These are phyloP conservation scores for Hippophae rhamnoides DNA, from an alignment of 306 rosid species.

Conservation along the genomic window DNA sequence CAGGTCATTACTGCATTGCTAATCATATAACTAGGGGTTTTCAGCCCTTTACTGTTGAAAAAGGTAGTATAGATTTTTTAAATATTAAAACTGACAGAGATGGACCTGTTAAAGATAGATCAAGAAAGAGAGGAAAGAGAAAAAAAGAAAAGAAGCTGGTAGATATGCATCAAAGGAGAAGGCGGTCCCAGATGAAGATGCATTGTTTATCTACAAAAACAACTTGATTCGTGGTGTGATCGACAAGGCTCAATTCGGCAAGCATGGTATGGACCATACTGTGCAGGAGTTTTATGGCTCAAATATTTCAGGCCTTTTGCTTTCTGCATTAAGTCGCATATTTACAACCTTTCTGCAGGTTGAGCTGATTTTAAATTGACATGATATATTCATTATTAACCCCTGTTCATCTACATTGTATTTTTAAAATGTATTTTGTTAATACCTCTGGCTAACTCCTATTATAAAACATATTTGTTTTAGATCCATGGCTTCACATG, in stretches of 20 bases:
- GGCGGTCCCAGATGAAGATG: slow-evolving; percentile 59
- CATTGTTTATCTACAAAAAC: slow-evolving; percentile 61
- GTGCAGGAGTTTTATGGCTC: slow-evolving; percentile 90
- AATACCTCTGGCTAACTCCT: background rate
- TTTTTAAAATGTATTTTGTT: background rate
- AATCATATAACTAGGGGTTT: slow-evolving; percentile 56
- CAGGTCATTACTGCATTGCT: slow-evolving; percentile 87
- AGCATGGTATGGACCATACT: slow-evolving; percentile 78
- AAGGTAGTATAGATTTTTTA: slow-evolving; percentile 70
- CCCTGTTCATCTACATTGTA: background rate
- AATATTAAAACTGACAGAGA: slow-evolving; percentile 29
- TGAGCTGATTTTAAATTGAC: slow-evolving; percentile 7
- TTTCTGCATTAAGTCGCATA: slow-evolving; percentile 77
- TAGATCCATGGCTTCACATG: slow-evolving; percentile 92
- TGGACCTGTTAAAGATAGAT: slow-evolving; percentile 13
- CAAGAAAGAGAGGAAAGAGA: slow-evolving; percentile 12
- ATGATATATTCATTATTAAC: background rate
- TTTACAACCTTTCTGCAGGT: slow-evolving; percentile 83
- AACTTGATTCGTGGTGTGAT: slow-evolving; percentile 80
- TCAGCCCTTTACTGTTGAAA: slow-evolving; percentile 78
- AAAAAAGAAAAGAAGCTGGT: slow-evolving; percentile 12
- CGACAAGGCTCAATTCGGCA: slow-evolving; percentile 95
- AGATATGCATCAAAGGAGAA: slow-evolving; percentile 21
- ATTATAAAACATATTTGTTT: slow-evolving; percentile 17
- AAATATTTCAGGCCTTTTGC: slow-evolving; percentile 65